These are phyloP conservation scores for Sclerotinia borealis DNA, from an alignment of 2,329 filamentous ascomycete species.

Conservation along the genomic window DNA sequence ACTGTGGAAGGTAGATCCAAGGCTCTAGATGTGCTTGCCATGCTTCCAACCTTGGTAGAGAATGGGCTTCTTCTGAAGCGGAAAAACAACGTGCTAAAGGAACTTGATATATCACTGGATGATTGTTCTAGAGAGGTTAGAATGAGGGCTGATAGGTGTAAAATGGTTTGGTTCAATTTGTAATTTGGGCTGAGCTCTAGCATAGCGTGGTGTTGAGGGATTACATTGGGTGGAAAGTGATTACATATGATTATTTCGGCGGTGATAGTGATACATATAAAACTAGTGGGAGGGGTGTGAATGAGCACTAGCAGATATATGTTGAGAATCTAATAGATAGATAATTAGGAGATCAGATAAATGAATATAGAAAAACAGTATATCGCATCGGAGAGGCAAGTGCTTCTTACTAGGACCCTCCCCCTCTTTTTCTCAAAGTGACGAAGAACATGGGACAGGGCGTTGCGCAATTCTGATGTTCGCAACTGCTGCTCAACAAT, in stretches of 20 bases:
- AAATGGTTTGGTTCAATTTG: slow-evolving; percentile 25
- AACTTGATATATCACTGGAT: slow-evolving; percentile 26
- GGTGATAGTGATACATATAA: background rate
- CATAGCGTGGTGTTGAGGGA: background rate
- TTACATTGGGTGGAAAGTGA: background rate
- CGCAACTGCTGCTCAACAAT: too few species aligned
- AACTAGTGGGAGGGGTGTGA: background rate
- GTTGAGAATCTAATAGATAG: background rate
- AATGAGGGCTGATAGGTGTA: slow-evolving; percentile 22
- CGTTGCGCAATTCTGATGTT: too few species aligned
- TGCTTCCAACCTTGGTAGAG: slow-evolving; percentile 21
- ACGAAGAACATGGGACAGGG: too few species aligned
- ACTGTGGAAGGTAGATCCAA: slow-evolving; percentile 21
- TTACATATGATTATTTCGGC: background rate
- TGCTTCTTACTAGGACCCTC: too few species aligned
- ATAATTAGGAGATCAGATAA: too few species aligned
- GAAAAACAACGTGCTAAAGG: slow-evolving; percentile 20
- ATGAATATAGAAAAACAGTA: background rate
- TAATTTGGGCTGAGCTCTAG: background rate
- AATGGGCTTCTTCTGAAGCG: slow-evolving; percentile 15
- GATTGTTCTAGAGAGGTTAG: slow-evolving; percentile 27
- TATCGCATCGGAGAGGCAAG: too few species aligned
- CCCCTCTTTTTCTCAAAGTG: too few species aligned
- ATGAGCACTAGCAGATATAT: background rate
- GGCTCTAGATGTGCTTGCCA: slow-evolving; percentile 28